A percentile compares a stretch with the other conserved stretches of the same genome.
phyloP scores from a whole-genome alignment of 2,329 filamentous ascomycete species.

The Chaetomiaceae sp. region DNA sequence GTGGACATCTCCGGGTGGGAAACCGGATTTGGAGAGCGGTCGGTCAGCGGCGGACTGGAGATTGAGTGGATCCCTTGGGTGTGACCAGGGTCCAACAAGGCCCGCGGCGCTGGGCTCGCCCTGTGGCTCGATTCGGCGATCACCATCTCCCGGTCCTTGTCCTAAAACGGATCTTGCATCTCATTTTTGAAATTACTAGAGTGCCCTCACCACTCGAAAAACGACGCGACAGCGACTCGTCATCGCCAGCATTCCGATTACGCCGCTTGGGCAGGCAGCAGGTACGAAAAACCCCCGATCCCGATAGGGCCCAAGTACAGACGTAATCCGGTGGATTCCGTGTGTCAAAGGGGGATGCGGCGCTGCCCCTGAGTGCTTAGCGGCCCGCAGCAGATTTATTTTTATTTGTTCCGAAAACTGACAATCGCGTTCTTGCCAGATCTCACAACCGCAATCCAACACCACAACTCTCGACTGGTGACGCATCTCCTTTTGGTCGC shows the following conservation, averaged over 20 bases:
- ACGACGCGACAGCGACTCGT: conserved; percentile 8
- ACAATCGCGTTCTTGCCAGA: conserved; percentile 28
- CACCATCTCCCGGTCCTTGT: conserved; percentile 14
- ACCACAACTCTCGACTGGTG: conserved; percentile 4
- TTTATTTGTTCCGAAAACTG: conserved; percentile 22
- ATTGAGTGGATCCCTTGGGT: conserved; percentile 4
- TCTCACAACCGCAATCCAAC: conserved; percentile 16
- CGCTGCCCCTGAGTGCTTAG: conserved; percentile 5
- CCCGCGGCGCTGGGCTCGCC: conserved; percentile 8
- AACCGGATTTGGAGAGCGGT: conserved; percentile 14
- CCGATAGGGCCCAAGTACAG: neutral
- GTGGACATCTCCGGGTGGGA: conserved; percentile 12
- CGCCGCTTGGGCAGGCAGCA: conserved; percentile 13
- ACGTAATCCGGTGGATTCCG: conserved; percentile 7
- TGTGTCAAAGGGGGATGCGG: neutral
- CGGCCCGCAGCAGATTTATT: conserved; percentile 19
- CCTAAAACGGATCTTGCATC: conserved; percentile 6
- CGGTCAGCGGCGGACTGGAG: conserved; percentile 6
- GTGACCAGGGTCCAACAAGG: conserved; percentile 8
- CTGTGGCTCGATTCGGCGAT: conserved; percentile 18
- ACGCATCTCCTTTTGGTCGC: neutral
- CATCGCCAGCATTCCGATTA: conserved; percentile 12
- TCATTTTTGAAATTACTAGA: neutral
- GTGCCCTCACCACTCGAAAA: neutral
- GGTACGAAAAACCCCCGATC: conserved; percentile 14